These are phyloP conservation scores for Linnemannia schmuckeri DNA, from an alignment of 192 early-diverging fungal genomes.

Conservation along the genomic window DNA sequence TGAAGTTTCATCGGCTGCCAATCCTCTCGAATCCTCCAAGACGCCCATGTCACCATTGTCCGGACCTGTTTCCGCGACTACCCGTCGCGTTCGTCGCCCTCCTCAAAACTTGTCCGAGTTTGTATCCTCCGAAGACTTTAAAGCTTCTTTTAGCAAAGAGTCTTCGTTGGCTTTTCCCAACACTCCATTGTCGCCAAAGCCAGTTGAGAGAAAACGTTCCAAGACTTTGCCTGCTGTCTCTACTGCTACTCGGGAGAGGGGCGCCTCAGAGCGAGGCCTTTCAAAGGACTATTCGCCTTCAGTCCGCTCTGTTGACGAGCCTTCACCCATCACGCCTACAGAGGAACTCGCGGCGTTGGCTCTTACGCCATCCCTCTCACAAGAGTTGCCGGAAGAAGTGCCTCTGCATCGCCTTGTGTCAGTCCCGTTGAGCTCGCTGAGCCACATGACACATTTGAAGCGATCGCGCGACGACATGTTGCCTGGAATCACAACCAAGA, in stretches of 20 bases:
- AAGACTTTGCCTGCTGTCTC: neutral
- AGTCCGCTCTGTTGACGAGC: neutral
- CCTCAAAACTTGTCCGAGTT: slow-evolving; percentile 54
- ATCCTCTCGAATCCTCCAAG: neutral
- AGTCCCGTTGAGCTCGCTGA: neutral
- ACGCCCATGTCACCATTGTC: neutral
- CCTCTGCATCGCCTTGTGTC: slow-evolving; percentile 2
- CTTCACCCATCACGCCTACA: neutral
- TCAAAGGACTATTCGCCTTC: neutral
- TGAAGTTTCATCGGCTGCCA: neutral
- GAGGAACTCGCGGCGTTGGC: neutral
- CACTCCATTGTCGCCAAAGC: neutral
- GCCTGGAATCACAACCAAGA: neutral
- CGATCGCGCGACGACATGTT: neutral
- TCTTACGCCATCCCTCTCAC: neutral
- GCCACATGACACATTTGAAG: slow-evolving; percentile 1
- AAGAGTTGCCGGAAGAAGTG: neutral
- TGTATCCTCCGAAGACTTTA: slow-evolving; percentile 51
- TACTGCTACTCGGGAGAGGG: neutral
- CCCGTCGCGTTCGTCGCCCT: slow-evolving; percentile 44
- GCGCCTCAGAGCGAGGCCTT: neutral
- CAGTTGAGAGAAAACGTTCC: neutral
- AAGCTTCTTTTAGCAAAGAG: slow-evolving; percentile 15
- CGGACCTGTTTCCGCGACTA: neutral
- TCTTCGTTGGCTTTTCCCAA: neutral